These are phyloP conservation scores for Coffea canephora DNA, from an alignment of 257 asterid genomes.

Conservation along the genomic window DNA sequence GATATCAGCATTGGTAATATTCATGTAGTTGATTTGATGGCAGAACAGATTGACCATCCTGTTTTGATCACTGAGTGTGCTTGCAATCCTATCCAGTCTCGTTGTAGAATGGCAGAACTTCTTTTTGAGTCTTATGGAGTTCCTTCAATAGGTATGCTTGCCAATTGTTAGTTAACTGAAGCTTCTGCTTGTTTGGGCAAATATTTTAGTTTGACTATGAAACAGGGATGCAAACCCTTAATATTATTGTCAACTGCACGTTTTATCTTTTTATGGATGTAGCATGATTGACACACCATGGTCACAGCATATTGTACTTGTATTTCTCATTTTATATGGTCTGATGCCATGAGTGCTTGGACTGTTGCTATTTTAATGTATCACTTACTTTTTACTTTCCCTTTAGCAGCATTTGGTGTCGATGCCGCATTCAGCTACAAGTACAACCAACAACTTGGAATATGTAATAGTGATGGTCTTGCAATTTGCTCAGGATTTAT, in stretches of 20 bases:
- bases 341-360: neutral
- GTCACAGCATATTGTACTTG: neutral
- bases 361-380: neutral
- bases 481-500: constrained; percentile 88
- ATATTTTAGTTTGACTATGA: neutral
- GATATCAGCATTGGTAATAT: neutral
- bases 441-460: constrained; percentile 75
- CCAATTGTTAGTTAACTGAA: neutral
- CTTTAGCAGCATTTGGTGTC: constrained; percentile 80
- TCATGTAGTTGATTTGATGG: constrained; percentile 35
- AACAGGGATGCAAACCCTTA: neutral
- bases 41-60: constrained; percentile 90
- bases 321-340: neutral
- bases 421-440: constrained; percentile 96
- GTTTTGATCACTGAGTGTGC: constrained; percentile 92
- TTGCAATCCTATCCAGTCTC: constrained; percentile 95
- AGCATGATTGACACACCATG: neutral
- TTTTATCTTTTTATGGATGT: constrained; percentile 7
- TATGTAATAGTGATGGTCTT: constrained; percentile 72
- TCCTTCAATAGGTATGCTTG: constrained; percentile 74
- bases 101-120: constrained; percentile 95
- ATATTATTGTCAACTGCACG: neutral
- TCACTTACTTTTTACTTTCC: neutral
- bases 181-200: neutral
- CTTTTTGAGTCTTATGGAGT: constrained; percentile 97